Percentiles rank a stretch among this genome's conserved stretches.
Conservation (phyloP, 2,329 filamentous ascomycete species). For the Cadophora malorum region DNA sequence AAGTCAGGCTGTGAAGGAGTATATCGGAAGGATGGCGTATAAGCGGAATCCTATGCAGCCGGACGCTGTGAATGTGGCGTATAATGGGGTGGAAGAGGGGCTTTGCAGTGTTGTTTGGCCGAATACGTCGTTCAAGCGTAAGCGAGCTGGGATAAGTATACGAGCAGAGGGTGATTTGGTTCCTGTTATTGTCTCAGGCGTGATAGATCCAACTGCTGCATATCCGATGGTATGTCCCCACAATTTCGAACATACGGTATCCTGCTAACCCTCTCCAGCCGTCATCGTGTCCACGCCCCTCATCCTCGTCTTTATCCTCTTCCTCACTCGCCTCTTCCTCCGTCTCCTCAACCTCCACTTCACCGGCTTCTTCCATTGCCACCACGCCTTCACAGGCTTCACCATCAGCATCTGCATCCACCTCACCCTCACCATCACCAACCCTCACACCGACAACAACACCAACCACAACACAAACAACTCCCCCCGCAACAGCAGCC, state of each 20-base stretch:
- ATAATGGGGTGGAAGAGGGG: conserved; percentile 19
- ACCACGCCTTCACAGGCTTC: too few species aligned
- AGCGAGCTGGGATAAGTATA: not conserved
- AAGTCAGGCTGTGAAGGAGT: conserved; percentile 12
- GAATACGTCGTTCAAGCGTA: not conserved
- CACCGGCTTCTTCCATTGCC: not conserved
- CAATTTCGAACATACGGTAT: not conserved
- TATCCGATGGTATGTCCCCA: not conserved
- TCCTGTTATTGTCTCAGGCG: not conserved
- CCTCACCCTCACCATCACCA: too few species aligned
- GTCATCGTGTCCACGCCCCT: not conserved
- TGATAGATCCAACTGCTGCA: not conserved
- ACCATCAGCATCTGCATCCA: too few species aligned
- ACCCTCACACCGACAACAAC: too few species aligned
- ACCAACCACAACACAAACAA: too few species aligned
- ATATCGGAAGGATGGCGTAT: conserved; percentile 1
- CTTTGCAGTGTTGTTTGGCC: not conserved
- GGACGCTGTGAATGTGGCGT: not conserved
- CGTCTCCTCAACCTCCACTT: not conserved
- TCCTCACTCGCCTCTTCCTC: not conserved
- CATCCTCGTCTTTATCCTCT: not conserved
- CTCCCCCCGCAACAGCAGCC: too few species aligned
- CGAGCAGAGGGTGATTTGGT: not conserved
- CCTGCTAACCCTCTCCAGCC: not conserved
- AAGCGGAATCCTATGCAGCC: not conserved